phyloP scores from a whole-genome alignment of 176 grass and related monocot genomes.

The Bolboschoenus planiculmis region DNA sequence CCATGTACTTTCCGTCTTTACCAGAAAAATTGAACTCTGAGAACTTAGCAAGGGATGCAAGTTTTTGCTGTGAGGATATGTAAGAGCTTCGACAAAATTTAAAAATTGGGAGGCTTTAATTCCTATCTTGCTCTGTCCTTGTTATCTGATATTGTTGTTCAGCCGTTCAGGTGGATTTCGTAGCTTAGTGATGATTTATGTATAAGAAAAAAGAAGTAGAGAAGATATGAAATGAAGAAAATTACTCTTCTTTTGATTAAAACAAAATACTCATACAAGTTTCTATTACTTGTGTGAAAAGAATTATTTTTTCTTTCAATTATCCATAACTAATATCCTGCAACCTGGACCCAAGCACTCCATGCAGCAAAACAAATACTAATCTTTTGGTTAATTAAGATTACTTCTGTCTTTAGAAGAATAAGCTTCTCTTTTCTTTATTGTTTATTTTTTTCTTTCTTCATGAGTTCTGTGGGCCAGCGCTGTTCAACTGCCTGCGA shows the following conservation, averaged over 20 bases:
- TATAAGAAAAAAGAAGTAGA: background rate
- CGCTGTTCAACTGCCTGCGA: slow-evolving; percentile 7
- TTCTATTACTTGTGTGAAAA: background rate
- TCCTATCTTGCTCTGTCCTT: no score
- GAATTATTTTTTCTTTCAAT: background rate
- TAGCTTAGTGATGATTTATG: no score
- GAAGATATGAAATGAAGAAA: background rate
- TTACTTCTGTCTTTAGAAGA: background rate
- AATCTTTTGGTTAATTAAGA: background rate
- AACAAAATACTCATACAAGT: background rate
- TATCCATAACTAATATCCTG: background rate
- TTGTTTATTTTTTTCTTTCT: background rate
- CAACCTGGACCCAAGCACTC: background rate
- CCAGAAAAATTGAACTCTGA: no score
- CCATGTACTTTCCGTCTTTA: no score
- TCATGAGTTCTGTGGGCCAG: background rate
- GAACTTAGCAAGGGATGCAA: no score
- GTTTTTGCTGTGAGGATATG: no score
- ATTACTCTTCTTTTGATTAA: background rate
- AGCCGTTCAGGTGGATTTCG: no score
- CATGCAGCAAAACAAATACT: background rate
- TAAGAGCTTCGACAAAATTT: no score
- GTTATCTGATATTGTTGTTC: no score
- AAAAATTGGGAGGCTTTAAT: no score
- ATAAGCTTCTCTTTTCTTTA: background rate